These are phyloP conservation scores for Wickerhamomyces sydowiorum DNA, from an alignment of 805 yeast genomes.

Conservation along the genomic window DNA sequence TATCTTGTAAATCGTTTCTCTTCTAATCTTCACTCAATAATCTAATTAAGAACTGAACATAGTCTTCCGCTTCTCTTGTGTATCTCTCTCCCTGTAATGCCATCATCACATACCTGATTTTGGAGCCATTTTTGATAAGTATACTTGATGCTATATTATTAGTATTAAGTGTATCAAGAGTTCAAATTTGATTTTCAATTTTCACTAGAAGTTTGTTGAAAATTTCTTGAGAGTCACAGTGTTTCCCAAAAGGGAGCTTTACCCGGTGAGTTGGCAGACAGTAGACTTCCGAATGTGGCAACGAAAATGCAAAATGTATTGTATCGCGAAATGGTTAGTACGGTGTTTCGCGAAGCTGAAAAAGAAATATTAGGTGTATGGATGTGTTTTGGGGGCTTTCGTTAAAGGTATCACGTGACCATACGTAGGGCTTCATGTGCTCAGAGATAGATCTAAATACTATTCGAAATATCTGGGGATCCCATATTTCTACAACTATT, in stretches of 20 bases:
- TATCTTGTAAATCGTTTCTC: no score
- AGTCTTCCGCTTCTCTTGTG: background rate
- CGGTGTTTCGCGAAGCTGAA: background rate
- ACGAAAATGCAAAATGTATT: background rate
- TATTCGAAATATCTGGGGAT: background rate
- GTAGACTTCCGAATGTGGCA: background rate
- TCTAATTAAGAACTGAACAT: no score
- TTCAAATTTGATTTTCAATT: slow-evolving; percentile 6
- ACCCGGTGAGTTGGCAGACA: background rate
- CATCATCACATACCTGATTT: slow-evolving; percentile 43
- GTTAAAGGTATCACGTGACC: slow-evolving; percentile 1
- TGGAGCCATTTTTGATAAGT: slow-evolving; percentile 37
- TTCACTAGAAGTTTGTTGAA: background rate
- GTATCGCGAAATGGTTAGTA: background rate
- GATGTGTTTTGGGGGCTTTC: background rate
- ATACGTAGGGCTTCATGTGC: background rate
- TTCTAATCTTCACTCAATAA: no score
- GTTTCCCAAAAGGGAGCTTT: background rate
- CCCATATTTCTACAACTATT: background rate
- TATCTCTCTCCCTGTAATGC: background rate
- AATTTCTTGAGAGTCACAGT: slow-evolving; percentile 5
- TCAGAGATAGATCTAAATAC: no score
- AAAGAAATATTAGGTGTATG: background rate
- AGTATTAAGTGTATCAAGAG: background rate
- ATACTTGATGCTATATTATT: slow-evolving; percentile 5